Evolutionary conservation across 306 rosid species (phyloP), one percentile per base, ranked within the genome.

Genomic region (Sicyos edulis): DNA sequence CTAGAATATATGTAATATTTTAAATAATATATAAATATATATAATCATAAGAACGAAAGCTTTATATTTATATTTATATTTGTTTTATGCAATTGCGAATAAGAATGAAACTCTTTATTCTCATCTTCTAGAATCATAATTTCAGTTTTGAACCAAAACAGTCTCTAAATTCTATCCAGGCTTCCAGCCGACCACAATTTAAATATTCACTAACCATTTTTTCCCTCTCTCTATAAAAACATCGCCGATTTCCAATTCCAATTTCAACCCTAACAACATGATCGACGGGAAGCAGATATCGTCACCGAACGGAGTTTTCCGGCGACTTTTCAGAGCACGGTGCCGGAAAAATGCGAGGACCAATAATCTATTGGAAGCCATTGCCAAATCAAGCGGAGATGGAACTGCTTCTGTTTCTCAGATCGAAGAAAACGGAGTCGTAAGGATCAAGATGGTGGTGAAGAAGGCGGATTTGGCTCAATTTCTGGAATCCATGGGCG

Each of bases 401-500:
- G 78, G 78, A 10, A 14, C 74, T 54, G 82, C 81, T 10, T 26
- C 78, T 70, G 71, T 83, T 32, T 76, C 75, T 68, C 56, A 50
- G 74, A 70, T 6, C 8, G 82, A 77, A 65, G 83, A 85, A 71
- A 73, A 61, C 10, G 89, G 89, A 29, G 85, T 74, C 7, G 80
- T 86, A 79, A 80, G 86, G 76, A 69, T 86, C 84, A 89, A 83
- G 87, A 80, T 89, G 50, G 20, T 78, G 16, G 82, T 89, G 45
- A 79, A 66, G 49, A 89, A 70, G 68, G 62, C 86, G 49, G 87
- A 86, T 14, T 49, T 86, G 17, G 75, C 82, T 80, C 79, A 85
- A 61, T 42, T 85, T 19, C 47, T 86, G n/a, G 75, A 83, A 61
- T 73, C 54, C 10, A 75, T 83, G 76, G 49, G 49, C 12, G 13